A percentile compares a stretch with the other conserved stretches of the same genome.
phyloP scores from a whole-genome alignment of 257 asterid species.

The Orobanche coerulescens region DNA sequence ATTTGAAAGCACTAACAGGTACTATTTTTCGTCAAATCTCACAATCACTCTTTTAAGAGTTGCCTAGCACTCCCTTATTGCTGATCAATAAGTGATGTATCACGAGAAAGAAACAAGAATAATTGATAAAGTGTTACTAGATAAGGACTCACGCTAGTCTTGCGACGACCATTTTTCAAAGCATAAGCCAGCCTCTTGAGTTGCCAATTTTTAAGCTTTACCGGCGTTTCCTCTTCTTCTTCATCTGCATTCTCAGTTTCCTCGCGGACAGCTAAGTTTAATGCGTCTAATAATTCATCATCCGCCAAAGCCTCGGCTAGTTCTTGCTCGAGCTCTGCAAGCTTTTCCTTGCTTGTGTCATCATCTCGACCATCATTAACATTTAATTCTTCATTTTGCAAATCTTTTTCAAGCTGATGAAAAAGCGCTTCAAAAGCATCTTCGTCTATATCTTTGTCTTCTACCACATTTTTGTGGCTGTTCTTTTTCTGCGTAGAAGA shows the following conservation, averaged over 20 bases:
- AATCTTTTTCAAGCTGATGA: conserved; percentile 76
- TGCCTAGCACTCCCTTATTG: neutral
- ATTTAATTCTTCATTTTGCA: conserved; percentile 57
- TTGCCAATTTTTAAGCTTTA: conserved; percentile 79
- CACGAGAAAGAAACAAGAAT: neutral
- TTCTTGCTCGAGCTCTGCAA: conserved; percentile 71
- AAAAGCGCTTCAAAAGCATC: conserved; percentile 96
- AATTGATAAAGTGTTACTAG: neutral
- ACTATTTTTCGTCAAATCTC: neutral
- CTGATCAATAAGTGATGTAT: neutral
- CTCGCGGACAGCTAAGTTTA: conserved; percentile 31
- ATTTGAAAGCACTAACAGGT: neutral
- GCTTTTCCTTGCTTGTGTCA: conserved; percentile 72
- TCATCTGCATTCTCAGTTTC: conserved; percentile 26
- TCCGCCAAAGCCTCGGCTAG: conserved; percentile 78
- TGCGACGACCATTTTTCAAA: conserved; percentile 78
- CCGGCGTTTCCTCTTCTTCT: conserved; percentile 43
- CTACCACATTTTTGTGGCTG: conserved; percentile 26
- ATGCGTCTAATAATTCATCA: conserved; percentile 58
- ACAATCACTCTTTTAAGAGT: neutral
- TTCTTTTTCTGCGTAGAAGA: conserved; percentile 36
- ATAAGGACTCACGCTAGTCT: conserved; percentile 63
- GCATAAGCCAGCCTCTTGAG: conserved; percentile 76
- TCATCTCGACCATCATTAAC: conserved; percentile 43
- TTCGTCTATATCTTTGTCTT: conserved; percentile 54